Percentiles rank a stretch among this genome's conserved stretches.
phyloP scores from a whole-genome alignment of 768 basidiomycete genomes.

The Psilocybe cubensis region DNA sequence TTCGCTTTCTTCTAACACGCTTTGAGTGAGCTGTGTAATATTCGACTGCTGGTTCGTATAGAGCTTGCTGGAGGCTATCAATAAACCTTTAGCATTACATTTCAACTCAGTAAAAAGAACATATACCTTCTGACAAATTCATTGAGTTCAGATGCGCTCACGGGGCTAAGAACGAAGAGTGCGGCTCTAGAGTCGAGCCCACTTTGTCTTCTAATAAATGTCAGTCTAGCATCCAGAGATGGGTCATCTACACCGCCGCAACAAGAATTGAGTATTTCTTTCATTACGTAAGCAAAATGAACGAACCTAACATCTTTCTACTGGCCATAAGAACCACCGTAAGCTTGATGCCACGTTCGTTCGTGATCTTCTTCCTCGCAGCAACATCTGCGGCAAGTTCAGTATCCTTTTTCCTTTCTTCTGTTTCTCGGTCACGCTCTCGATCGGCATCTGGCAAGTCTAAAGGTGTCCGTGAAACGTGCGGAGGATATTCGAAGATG shows the following conservation, averaged over 20 bases:
- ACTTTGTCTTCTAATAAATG: slow-evolving; percentile 85
- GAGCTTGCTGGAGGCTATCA: slow-evolving; percentile 81
- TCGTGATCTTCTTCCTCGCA: slow-evolving; percentile 74
- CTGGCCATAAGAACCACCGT: slow-evolving; percentile 95
- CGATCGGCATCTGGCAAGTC: slow-evolving; percentile 55
- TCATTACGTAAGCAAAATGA: background rate
- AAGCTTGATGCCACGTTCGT: slow-evolving; percentile 89
- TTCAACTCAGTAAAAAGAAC: background rate
- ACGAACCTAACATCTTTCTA: slow-evolving; percentile 81
- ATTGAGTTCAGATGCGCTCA: slow-evolving; percentile 78
- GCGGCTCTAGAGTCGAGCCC: slow-evolving; percentile 91
- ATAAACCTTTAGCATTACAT: slow-evolving; percentile 5
- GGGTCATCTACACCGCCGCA: too few species aligned
- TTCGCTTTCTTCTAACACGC: slow-evolving; percentile 88
- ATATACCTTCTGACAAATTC: slow-evolving; percentile 86
- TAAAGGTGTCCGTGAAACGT: slow-evolving; percentile 53
- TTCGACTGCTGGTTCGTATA: slow-evolving; percentile 88
- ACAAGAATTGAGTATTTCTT: too few species aligned
- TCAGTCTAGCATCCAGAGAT: slow-evolving; percentile 78
- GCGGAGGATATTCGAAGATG: slow-evolving; percentile 67
- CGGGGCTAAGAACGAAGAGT: slow-evolving; percentile 93
- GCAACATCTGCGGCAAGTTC: slow-evolving; percentile 84
- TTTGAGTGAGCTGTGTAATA: slow-evolving; percentile 95
- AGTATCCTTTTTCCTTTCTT: slow-evolving; percentile 73
- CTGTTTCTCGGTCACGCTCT: slow-evolving; percentile 60